These are phyloP conservation scores for Saccharomyces hybrid DNA, from an alignment of 1,139 yeast genomes.

Conservation along the genomic window DNA sequence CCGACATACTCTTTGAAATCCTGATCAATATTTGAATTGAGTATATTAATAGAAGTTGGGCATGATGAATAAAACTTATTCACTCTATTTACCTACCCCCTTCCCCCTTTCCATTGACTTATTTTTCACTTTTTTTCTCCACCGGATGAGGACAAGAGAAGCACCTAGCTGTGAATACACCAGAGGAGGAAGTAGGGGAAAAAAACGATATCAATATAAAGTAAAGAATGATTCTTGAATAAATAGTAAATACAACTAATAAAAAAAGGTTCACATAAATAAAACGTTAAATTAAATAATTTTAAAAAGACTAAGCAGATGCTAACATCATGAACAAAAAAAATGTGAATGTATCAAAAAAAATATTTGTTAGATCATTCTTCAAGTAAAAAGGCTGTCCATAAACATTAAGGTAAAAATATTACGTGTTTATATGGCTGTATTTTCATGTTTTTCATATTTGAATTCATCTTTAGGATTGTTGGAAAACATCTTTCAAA, in stretches of 20 bases:
- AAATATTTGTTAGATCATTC: background rate
- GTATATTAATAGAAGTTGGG: background rate
- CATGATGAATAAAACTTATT: background rate
- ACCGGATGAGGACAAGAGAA: background rate
- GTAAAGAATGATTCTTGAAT: background rate
- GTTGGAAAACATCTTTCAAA: too few species aligned
- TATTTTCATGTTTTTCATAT: too few species aligned
- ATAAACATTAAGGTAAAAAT: background rate
- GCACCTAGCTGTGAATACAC: background rate
- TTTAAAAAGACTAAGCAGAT: background rate
- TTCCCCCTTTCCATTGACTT: background rate
- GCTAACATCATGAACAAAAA: background rate
- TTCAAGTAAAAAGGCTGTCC: background rate
- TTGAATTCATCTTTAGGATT: too few species aligned
- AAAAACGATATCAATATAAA: background rate
- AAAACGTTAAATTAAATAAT: too few species aligned
- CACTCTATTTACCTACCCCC: background rate
- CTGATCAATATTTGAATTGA: background rate
- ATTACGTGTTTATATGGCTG: too few species aligned
- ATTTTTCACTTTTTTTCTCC: background rate
- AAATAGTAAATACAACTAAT: background rate
- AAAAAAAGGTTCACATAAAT: too few species aligned
- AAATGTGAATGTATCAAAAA: background rate
- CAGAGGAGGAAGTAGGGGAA: background rate
- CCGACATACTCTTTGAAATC: background rate